phyloP scores from a whole-genome alignment of 495 filamentous ascomycete species.

The Pseudotulostoma volvatum region DNA sequence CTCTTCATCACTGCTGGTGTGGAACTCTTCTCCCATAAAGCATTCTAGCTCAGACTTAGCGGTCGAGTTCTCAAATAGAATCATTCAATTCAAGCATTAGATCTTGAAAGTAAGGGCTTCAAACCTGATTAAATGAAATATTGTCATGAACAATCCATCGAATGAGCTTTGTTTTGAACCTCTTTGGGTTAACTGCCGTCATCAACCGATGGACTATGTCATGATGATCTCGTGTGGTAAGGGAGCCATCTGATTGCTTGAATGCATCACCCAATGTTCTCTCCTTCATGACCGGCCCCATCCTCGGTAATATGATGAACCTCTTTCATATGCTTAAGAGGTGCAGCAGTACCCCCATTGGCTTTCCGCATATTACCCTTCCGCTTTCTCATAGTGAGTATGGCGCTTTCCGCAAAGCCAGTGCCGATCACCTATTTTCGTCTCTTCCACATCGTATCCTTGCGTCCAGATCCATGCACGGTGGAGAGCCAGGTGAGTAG shows the following conservation, averaged over 20 bases:
- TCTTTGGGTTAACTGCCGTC: neutral
- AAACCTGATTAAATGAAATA: neutral
- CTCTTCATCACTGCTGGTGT: too few relatives aligned
- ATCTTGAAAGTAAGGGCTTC: neutral
- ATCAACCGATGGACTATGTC: neutral
- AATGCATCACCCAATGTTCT: conserved; percentile 1
- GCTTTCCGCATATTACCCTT: conserved; percentile 2
- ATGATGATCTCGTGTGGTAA: neutral
- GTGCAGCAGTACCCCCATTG: conserved; percentile 1
- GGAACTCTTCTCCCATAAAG: too few relatives aligned
- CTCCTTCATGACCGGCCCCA: neutral
- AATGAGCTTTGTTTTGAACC: neutral
- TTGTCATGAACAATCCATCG: neutral
- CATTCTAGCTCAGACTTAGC: too few relatives aligned
- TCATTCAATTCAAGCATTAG: neutral
- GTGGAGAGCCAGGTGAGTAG: neutral
- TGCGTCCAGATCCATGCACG: conserved; percentile 3
- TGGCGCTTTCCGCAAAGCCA: conserved; percentile 2
- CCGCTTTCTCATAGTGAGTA: neutral
- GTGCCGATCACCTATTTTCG: neutral
- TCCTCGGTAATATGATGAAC: neutral
- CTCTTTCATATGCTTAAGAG: conserved; percentile 2
- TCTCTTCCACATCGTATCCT: conserved; percentile 1
- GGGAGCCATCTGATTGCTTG: conserved; percentile 1
- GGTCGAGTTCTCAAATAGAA: too few relatives aligned